Evolutionary conservation across 768 basidiomycete genomes (phyloP).

Genomic region (Suillus sp.): DNA sequence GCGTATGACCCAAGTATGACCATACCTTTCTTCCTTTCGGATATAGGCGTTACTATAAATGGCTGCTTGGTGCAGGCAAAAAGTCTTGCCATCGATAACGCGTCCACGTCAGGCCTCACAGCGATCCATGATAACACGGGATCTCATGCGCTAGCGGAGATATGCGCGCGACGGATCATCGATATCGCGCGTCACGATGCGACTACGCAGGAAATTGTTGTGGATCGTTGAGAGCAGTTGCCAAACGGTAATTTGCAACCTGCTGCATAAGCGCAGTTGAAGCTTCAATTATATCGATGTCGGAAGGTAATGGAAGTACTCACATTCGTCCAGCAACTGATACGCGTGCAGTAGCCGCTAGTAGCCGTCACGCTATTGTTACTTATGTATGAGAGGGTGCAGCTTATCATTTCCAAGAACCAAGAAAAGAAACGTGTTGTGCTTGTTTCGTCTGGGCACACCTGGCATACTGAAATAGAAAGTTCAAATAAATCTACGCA

Average conservation of each 20-base stretch:
- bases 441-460: no score
- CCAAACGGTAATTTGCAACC: conserved; percentile 1
- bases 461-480: not conserved
- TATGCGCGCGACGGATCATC: not conserved
- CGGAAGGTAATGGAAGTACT: not conserved
- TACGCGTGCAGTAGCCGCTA: not conserved
- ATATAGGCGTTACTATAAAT: no score
- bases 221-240: not conserved
- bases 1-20: not conserved
- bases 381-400: not conserved
- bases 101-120: not conserved
- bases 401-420: not conserved
- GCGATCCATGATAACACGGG: not conserved
- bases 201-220: not conserved
- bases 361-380: not conserved
- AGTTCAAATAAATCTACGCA: not conserved
- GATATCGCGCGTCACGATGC: not conserved
- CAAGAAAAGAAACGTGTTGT: conserved; percentile 1
- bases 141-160: not conserved
- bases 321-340: not conserved
- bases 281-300: not conserved
- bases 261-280: not conserved
- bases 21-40: not conserved
- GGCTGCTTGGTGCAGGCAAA: not conserved
- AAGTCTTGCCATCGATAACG: not conserved